Base-by-base conservation (phyloP, 2,329 filamentous ascomycete genomes). In the Botrytis squamosa region DNA sequence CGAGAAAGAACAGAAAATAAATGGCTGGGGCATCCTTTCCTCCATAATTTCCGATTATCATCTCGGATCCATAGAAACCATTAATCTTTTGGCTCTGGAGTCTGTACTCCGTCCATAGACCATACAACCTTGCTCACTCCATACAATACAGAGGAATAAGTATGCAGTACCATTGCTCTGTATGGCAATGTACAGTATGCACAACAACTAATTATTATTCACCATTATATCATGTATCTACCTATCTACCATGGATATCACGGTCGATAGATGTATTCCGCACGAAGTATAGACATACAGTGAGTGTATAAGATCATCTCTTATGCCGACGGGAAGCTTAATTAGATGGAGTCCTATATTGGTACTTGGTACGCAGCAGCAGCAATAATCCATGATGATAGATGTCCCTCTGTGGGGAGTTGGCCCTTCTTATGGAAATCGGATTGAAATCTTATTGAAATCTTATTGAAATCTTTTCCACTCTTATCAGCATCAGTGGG, bases 21-120 rank as follows among this genome's bases (percentile, higher is more conserved):
- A 62, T 49, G 68, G 68, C 68, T 70, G 68, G 68, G 68, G 55
- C 46, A 63, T 63, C 68, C 46, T 40, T 67, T 20, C 65, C 33
- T 67, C 33, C 7, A 67, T 66, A 49, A 66, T 67, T 52, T 40
- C 65, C 65, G 44, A 40, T 12, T 22, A 33, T n/a, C 25, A 40
- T 29, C 16, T 67, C 25, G 33, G 64, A 66, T 66, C 64, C 63
- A 66, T 66, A 42, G 60, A 40, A 40, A n/a, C 16, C 14, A 38
- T 40, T 42, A n/a, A 63, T 18, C 40, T 25, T 25, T 38, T 52
- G 49, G 49, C 25, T 52, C 49, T 52, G 33, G 3, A 33, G 3
- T 33, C 33, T 29, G 49, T n/a, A 60, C 59, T 25, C 36, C 33
- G 33, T 38, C 25, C 49, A 6, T 25, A 22, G 1, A 14, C 59